Evolutionary conservation across 2,329 filamentous ascomycete genomes (phyloP), one percentile per base, ranked within the genome.

Genomic region (Escovopsis sp.): DNA sequence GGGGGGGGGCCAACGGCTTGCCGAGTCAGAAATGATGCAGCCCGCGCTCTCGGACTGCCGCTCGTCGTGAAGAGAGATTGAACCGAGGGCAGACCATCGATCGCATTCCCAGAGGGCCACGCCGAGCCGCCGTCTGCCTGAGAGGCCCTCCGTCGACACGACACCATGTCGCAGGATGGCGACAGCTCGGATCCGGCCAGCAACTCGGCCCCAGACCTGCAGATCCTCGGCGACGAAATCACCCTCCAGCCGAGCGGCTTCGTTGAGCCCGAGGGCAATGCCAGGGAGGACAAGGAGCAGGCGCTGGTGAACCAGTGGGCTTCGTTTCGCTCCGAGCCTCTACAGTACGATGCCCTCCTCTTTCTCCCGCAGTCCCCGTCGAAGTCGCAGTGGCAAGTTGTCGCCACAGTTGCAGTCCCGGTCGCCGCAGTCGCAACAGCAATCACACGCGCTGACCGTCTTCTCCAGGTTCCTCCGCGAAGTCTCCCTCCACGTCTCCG

Each of bases 401-500:
- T n/a, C n/a, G n/a, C n/a, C n/a, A n/a, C n/a, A n/a, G n/a, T n/a
- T n/a, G n/a, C n/a, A n/a, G n/a, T n/a, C n/a, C n/a, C n/a, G n/a
- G n/a, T n/a, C n/a, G n/a, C n/a, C n/a, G n/a, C n/a, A n/a, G n/a
- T n/a, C n/a, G n/a, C n/a, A n/a, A n/a, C n/a, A n/a, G n/a, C n/a
- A n/a, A n/a, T n/a, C n/a, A n/a, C n/a, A n/a, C n/a, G n/a, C n/a
- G 18, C 41, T 49, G 15, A 50, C 43, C 27, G 17, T 26, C 30
- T n/a, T 16, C 35, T 6, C 34, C 61, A 79, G 86, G 43, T 96
- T 96, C 55, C 73, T 96, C 21, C 84, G 86, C 45, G 90, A 98
- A 63, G 79, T 98, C 25, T 90, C 83, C 32, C 68, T 94, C 25
- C 87, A 96, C 58, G 81, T 96, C 43, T 88, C 85, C 11, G 90